phyloP scores from a whole-genome alignment of 331 rosid species.

The Phaseolus coccineus region DNA sequence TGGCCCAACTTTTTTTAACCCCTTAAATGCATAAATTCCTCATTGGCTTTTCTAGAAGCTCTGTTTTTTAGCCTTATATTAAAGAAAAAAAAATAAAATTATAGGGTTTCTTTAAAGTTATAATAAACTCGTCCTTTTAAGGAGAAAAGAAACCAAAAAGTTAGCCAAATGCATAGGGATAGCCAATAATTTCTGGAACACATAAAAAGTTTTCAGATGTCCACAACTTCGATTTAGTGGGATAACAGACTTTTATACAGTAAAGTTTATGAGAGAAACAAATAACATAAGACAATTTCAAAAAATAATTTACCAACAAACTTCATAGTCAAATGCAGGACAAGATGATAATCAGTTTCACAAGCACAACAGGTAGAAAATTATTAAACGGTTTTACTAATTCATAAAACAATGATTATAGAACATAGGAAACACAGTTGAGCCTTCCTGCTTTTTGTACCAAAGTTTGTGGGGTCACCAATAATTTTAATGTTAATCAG shows the following conservation, averaged over 20 bases:
- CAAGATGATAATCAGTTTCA: background rate
- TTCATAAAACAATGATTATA: slow-evolving; percentile 17
- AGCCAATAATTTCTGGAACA: slow-evolving; percentile 29
- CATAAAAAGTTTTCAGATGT: background rate
- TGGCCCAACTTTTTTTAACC: background rate
- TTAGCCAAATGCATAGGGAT: background rate
- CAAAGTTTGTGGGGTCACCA: slow-evolving; percentile 8
- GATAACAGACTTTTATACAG: background rate
- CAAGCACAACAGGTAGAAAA: slow-evolving; percentile 16
- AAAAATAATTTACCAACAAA: background rate
- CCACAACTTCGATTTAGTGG: background rate
- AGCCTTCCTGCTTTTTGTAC: slow-evolving; percentile 22
- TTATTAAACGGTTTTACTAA: slow-evolving; percentile 1
- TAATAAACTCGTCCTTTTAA: background rate
- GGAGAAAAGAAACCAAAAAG: background rate
- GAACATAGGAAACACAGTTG: slow-evolving; percentile 15
- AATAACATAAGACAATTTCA: background rate
- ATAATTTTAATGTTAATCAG: background rate
- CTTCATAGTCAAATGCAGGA: slow-evolving; percentile 23
- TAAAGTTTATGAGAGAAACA: background rate
- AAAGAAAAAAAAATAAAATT: too few relatives aligned
- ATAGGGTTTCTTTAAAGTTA: background rate
- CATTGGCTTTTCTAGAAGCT: background rate
- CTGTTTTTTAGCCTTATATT: background rate
- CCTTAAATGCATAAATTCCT: background rate